phyloP scores from a whole-genome alignment of 495 filamentous ascomycete species.

The Eremomyces bilateralis region DNA sequence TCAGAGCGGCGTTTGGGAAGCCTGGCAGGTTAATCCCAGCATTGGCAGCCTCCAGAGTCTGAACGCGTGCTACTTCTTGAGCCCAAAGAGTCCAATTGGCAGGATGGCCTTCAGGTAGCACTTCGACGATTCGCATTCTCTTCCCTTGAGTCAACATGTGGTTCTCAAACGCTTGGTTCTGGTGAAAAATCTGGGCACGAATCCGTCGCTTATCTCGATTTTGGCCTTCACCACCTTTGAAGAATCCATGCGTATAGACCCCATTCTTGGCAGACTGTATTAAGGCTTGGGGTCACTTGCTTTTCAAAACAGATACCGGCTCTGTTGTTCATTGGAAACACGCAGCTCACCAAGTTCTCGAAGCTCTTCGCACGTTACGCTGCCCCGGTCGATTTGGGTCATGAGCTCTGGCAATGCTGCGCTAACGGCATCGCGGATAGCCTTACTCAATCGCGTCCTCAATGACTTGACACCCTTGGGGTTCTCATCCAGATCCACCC shows the following conservation, averaged over 20 bases:
- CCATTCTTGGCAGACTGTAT: conserved; percentile 30
- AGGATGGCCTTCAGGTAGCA: too few species aligned
- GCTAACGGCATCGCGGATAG: conserved; percentile 34
- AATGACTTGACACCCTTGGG: conserved; percentile 30
- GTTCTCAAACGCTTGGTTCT: too few species aligned
- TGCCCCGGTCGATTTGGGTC: conserved; percentile 28
- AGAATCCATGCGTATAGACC: conserved; percentile 34
- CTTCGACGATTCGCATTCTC: too few species aligned
- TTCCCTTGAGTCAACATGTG: too few species aligned
- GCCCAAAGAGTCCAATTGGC: too few species aligned
- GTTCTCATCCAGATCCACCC: conserved; percentile 19
- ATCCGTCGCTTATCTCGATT: too few species aligned
- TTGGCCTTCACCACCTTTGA: too few species aligned
- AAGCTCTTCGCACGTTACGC: conserved; percentile 18
- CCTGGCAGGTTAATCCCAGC: too few species aligned
- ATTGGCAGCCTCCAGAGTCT: too few species aligned
- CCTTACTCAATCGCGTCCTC: conserved; percentile 28
- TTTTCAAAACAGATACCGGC: conserved; percentile 29
- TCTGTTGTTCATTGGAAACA: conserved; percentile 26
- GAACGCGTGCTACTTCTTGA: too few species aligned
- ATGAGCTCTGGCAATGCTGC: conserved; percentile 34
- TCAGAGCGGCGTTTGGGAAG: too few species aligned
- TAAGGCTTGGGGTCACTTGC: conserved; percentile 28
- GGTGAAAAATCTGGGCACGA: too few species aligned
- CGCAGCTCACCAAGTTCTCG: conserved; percentile 28